phyloP scores from a whole-genome alignment of 768 basidiomycete genomes.

The Boletales sp. region DNA sequence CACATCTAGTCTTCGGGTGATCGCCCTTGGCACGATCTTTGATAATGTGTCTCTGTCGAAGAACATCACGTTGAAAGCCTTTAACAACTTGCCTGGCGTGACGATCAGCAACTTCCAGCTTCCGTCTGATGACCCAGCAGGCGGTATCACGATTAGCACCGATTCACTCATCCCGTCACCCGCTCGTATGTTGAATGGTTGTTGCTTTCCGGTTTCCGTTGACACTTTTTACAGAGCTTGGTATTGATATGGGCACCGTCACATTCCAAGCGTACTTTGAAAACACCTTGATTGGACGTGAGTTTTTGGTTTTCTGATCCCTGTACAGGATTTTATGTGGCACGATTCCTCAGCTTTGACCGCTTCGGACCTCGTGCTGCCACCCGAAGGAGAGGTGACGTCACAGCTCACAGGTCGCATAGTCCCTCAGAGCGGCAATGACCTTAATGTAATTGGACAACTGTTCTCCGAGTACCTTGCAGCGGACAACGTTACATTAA shows the following conservation, averaged over 20 bases:
- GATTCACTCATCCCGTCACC: conserved; percentile 63
- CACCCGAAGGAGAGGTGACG: conserved; percentile 43
- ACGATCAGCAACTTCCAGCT: conserved; percentile 69
- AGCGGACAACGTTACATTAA: conserved; percentile 59
- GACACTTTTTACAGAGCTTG: conserved; percentile 47
- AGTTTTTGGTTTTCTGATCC: conserved; percentile 23
- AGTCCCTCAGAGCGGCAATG: conserved; percentile 54
- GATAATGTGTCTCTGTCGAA: conserved; percentile 62
- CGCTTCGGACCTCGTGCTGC: conserved; percentile 47
- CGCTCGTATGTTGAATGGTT: conserved; percentile 47
- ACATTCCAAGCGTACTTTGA: conserved; percentile 62
- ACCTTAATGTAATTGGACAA: conserved; percentile 49
- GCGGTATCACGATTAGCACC: conserved; percentile 68
- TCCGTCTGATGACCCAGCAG: conserved; percentile 62
- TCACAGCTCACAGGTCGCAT: conserved; percentile 63
- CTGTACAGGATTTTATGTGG: not conserved
- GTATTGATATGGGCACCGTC: conserved; percentile 64
- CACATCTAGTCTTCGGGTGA: conserved; percentile 57
- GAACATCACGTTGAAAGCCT: conserved; percentile 60
- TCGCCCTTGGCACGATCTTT: conserved; percentile 66
- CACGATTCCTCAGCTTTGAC: conserved; percentile 42
- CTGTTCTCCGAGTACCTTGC: conserved; percentile 67
- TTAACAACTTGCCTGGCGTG: conserved; percentile 67
- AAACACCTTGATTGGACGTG: conserved; percentile 56
- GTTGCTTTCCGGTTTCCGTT: conserved; percentile 1